phyloP scores from a whole-genome alignment of 2,329 filamentous ascomycete species.

The Alternaria panax region DNA sequence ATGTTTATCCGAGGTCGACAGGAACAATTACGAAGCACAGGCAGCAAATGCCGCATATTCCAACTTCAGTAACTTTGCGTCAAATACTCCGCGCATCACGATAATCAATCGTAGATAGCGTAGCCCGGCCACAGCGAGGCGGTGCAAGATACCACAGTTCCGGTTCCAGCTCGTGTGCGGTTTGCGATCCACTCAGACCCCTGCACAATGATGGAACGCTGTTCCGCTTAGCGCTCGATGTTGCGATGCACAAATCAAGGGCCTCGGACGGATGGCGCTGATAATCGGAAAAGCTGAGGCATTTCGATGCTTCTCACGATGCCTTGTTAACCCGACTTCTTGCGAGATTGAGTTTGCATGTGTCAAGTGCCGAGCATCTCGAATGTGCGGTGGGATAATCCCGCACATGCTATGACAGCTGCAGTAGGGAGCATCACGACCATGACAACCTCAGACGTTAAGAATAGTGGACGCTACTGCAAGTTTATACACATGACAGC shows the following conservation, averaged over 20 bases:
- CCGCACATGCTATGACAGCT: slow-evolving; percentile 1
- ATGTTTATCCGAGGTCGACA: background rate
- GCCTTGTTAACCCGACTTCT: slow-evolving; percentile 7
- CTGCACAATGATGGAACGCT: slow-evolving; percentile 23
- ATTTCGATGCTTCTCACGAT: slow-evolving; percentile 24
- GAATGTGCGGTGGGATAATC: slow-evolving; percentile 10
- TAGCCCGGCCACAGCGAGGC: slow-evolving; percentile 26
- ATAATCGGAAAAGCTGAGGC: slow-evolving; percentile 32
- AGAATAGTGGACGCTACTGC: background rate
- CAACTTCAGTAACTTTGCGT: background rate
- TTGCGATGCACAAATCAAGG: slow-evolving; percentile 22
- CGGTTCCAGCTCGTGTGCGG: slow-evolving; percentile 39
- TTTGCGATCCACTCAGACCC: slow-evolving; percentile 23
- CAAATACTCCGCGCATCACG: background rate
- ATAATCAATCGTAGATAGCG: background rate
- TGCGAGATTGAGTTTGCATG: slow-evolving; percentile 5
- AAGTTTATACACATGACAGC: background rate
- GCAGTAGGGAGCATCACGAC: background rate
- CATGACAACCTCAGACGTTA: background rate
- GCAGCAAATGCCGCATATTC: background rate
- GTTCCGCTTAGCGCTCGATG: slow-evolving; percentile 14
- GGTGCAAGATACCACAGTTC: slow-evolving; percentile 33
- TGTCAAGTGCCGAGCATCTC: slow-evolving; percentile 20
- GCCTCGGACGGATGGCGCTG: slow-evolving; percentile 35
- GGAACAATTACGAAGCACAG: background rate